Evolutionary conservation across 2,329 filamentous ascomycete genomes (phyloP).

Genomic region (Penicillium sp.): DNA sequence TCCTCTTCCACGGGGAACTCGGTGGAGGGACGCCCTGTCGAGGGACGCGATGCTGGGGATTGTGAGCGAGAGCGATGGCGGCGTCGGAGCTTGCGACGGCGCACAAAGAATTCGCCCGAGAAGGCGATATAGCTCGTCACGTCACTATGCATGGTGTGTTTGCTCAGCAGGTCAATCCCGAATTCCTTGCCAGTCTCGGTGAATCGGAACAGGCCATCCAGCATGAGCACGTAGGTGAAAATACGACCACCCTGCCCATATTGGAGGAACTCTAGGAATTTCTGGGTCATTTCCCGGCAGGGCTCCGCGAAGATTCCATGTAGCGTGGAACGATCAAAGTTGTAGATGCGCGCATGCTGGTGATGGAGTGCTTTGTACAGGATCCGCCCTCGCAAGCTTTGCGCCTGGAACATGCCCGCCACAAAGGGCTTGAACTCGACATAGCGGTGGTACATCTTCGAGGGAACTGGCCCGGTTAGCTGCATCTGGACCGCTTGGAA

Average conservation of each 20-base stretch:
- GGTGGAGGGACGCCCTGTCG: constrained; percentile 34
- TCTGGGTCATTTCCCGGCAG: constrained; percentile 69
- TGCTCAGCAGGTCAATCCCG: constrained; percentile 87
- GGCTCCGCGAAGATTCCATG: constrained; percentile 69
- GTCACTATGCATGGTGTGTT: constrained; percentile 96
- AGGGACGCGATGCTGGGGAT: constrained; percentile 12
- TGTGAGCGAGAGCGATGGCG: constrained; percentile 33
- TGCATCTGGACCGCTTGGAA: constrained; percentile 95
- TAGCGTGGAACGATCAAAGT: constrained; percentile 75
- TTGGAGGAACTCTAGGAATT: constrained; percentile 84
- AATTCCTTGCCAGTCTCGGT: constrained; percentile 97
- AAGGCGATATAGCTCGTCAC: constrained; percentile 89
- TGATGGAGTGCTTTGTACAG: constrained; percentile 85
- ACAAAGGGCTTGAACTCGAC: constrained; percentile 93
- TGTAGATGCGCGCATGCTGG: constrained; percentile 87
- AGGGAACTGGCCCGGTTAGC: constrained; percentile 77
- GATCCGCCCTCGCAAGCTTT: constrained; percentile 75
- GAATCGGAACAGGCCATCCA: constrained; percentile 85
- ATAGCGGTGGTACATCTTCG: constrained; percentile 82
- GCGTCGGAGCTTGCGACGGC: constrained; percentile 60
- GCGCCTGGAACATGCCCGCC: constrained; percentile 80
- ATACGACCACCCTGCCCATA: constrained; percentile 83
- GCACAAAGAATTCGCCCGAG: constrained; percentile 89
- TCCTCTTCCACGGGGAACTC: constrained; percentile 35
- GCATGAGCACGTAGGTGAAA: constrained; percentile 88